Percentiles rank a stretch among this genome's conserved stretches.
Conservation (phyloP, 371 early-diverging fungal genomes). For the Apophysomyces elegans region DNA sequence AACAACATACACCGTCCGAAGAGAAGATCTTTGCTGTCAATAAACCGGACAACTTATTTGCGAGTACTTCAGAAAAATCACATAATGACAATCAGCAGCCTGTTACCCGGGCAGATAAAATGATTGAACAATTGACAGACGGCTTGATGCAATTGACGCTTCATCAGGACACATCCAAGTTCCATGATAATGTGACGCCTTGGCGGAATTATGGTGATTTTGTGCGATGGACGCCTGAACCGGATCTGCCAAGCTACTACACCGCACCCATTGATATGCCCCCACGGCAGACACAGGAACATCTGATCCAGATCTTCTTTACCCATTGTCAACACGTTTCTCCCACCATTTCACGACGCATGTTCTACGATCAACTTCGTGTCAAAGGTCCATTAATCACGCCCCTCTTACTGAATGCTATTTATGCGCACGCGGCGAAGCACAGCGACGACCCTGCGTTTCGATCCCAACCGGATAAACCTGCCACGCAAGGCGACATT, state of each 20-base stretch:
- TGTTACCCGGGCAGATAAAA: conserved; percentile 37
- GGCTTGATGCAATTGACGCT: conserved; percentile 42
- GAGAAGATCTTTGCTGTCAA: conserved; percentile 28
- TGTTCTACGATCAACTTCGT: conserved; percentile 52
- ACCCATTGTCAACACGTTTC: conserved; percentile 37
- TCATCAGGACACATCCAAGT: conserved; percentile 29
- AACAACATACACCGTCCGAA: conserved; percentile 8
- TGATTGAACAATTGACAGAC: conserved; percentile 49
- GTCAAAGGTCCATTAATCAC: conserved; percentile 46
- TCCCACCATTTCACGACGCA: conserved; percentile 37
- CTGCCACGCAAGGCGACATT: conserved; percentile 31
- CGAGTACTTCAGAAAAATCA: conserved; percentile 14
- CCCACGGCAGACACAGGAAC: conserved; percentile 39
- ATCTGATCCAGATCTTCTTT: conserved; percentile 43
- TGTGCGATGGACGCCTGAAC: conserved; percentile 34
- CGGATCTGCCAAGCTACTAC: conserved; percentile 21
- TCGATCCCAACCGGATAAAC: conserved; percentile 24
- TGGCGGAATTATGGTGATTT: conserved; percentile 37
- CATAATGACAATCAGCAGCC: background rate
- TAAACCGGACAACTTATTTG: conserved; percentile 35
- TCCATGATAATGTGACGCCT: conserved; percentile 27
- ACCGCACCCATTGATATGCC: conserved; percentile 48
- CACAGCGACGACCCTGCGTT: conserved; percentile 28
- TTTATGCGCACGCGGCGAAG: conserved; percentile 53
- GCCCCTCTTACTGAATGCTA: conserved; percentile 45